Evolutionary conservation across 305 asterid species (phyloP).

Genomic region (Fraxinus sp.): DNA sequence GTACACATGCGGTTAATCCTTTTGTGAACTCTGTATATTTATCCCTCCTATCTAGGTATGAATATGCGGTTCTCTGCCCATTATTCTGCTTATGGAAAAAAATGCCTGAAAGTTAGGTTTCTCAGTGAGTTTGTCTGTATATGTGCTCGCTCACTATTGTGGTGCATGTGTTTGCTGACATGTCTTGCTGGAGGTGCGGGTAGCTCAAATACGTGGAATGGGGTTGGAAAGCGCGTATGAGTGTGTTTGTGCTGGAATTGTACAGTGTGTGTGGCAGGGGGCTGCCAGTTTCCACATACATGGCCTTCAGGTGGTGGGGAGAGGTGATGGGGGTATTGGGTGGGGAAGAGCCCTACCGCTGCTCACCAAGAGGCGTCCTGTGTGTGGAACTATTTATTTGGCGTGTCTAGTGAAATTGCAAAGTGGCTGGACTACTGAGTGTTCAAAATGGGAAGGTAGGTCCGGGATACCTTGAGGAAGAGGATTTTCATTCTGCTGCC

Average conservation of each 20-base stretch:
- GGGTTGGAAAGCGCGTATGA: not conserved
- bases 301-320: not conserved
- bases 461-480: not conserved
- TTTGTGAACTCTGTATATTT: not conserved
- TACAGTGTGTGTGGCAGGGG: not conserved
- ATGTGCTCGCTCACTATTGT: not conserved
- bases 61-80: not conserved
- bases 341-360: not conserved
- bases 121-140: not conserved
- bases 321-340: not conserved
- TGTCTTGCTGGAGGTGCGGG: not conserved
- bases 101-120: not conserved
- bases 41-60: not conserved
- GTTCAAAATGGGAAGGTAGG: not conserved
- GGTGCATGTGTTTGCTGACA: not conserved
- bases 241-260: not conserved
- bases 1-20: slow-evolving; percentile 33
- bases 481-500: not conserved
- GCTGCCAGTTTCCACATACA: not conserved
- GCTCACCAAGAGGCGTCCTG: not conserved
- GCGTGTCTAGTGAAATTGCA: not conserved
- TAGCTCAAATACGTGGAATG: not conserved
- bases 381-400: not conserved
- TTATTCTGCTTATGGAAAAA: not conserved
- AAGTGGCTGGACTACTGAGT: not conserved